Percentiles rank a stretch among this genome's conserved stretches.
These are phyloP conservation scores for Phytophthora pseudosyringae DNA, from an alignment of 352 stramenopile species.

Conservation along the genomic window DNA sequence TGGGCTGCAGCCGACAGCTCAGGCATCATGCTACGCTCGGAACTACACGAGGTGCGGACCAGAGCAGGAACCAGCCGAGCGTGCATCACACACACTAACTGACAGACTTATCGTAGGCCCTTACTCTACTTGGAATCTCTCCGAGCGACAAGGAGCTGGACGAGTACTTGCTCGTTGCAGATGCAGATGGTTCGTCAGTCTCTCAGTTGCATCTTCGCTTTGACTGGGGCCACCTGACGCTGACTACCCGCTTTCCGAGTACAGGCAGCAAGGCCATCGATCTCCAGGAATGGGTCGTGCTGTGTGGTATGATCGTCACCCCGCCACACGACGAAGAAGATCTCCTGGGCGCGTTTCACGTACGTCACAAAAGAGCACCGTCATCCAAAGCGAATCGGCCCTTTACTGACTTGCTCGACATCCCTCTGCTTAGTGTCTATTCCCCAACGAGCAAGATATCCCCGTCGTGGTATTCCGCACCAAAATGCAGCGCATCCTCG, in stretches of 20 bases:
- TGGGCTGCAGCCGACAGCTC: conserved; percentile 48
- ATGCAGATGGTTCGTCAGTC: conserved; percentile 47
- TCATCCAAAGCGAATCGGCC: not conserved
- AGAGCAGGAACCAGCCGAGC: not conserved
- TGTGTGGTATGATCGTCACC: conserved; percentile 69
- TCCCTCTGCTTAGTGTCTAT: conserved; percentile 47
- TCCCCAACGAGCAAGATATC: conserved; percentile 68
- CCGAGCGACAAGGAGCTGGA: conserved; percentile 71
- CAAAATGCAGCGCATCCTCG: conserved; percentile 73
- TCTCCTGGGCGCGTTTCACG: conserved; percentile 60
- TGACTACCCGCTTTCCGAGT: not conserved
- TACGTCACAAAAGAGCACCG: conserved; percentile 20
- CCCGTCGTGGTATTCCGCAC: conserved; percentile 68
- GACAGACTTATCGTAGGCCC: conserved; percentile 26
- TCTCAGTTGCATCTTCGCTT: not conserved
- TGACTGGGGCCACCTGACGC: not conserved
- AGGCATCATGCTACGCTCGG: conserved; percentile 70
- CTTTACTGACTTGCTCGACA: not conserved
- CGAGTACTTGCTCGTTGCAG: conserved; percentile 67
- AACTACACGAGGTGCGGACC: conserved; percentile 54
- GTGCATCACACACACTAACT: not conserved
- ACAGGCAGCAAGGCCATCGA: conserved; percentile 71
- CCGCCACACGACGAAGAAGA: conserved; percentile 57
- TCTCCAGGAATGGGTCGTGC: conserved; percentile 69
- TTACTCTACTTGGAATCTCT: conserved; percentile 63